Evolutionary conservation across 2,329 filamentous ascomycete species (phyloP).

Genomic region (Talaromyces sp.): DNA sequence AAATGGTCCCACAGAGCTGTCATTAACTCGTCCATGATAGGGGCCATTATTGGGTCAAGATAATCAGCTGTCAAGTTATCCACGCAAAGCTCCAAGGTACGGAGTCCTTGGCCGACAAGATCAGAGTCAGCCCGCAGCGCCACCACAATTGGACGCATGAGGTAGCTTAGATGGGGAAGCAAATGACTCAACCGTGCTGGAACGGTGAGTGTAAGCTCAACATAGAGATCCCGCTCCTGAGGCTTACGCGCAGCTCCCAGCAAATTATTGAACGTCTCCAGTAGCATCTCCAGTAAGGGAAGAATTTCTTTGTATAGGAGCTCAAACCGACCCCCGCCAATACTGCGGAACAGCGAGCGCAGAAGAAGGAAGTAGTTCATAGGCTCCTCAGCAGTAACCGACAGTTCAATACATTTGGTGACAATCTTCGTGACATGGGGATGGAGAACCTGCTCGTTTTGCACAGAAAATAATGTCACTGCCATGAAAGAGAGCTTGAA

Average conservation of each 20-base stretch:
- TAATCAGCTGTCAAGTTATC: conserved; percentile 98
- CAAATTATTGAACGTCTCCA: conserved; percentile 95
- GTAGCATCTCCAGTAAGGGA: conserved; percentile 91
- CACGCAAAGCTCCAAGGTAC: conserved; percentile 93
- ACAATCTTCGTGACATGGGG: conserved; percentile 97
- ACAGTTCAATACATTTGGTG: conserved; percentile 94
- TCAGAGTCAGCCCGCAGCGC: conserved; percentile 89
- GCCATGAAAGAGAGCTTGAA: conserved; percentile 99
- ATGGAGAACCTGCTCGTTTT: conserved; percentile 93
- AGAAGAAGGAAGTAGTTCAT: conserved; percentile 98
- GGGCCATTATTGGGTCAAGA: conserved; percentile 97
- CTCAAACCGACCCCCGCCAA: conserved; percentile 95
- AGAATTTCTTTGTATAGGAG: conserved; percentile 98
- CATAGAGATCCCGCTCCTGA: conserved; percentile 89
- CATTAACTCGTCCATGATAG: conserved; percentile 98
- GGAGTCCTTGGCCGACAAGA: conserved; percentile 87
- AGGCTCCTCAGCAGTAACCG: conserved; percentile 91
- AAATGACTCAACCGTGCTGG: conserved; percentile 92
- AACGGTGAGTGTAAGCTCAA: conserved; percentile 94
- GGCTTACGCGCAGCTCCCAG: conserved; percentile 88
- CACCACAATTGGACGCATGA: conserved; percentile 98
- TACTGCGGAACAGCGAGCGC: conserved; percentile 90
- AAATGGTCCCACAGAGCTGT: conserved; percentile 95
- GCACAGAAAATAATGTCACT: conserved; percentile 88
- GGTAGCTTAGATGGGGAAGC: conserved; percentile 88